Base-by-base conservation (phyloP, 2,329 filamentous ascomycete genomes). In the Blumeria hordei region DNA sequence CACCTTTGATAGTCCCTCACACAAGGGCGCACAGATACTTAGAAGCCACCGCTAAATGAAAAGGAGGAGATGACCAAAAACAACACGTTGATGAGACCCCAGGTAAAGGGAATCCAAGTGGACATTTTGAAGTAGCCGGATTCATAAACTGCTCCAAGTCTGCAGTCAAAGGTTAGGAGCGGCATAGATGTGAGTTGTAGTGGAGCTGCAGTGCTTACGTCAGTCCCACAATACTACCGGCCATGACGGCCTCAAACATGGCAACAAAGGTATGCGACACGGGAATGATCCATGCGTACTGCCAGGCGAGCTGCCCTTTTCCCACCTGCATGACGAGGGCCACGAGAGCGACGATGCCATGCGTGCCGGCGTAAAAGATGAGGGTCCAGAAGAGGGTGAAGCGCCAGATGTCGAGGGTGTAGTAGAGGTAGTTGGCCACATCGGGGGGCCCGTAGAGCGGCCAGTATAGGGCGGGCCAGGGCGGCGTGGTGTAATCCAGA, bases 31-130 rank as follows among this genome's bases (percentile, higher is more conserved):
- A 21, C 53, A 35, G 36, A 18, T 47, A 6, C 43, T 65, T 66
- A 85, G 57, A 85, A 68, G 36, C 79, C 81, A 41, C 80, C 81
- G 64, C 83, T 80, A 55, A 84, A 80, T 34, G 81, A 80, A 63
- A 85, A 85, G 34, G 79, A 82, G 6, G 80, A 82, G 58, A 85
- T 63, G 54, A 85, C 79, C 43, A 85, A 67, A 6, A 84, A 74
- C 57, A 85, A 64, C 9, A 81, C 75, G 64, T 81, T 84, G 60
- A 83, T 76, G 55, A 79, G 67, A 8, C 74, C 77, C 81, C 81
- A 85, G 21, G 82, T 70, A 62, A 85, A 77, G 0, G 81, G 81
- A 51, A 84, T 77, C 81, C 81, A 85, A 1, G 81, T 85, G 41
- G 79, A 82, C 81, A 85, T 84, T 57, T 74, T 70, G 62, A 83